Evolutionary conservation across 345 rosid genomes (phyloP).

Genomic region (Triadica sebifera): DNA sequence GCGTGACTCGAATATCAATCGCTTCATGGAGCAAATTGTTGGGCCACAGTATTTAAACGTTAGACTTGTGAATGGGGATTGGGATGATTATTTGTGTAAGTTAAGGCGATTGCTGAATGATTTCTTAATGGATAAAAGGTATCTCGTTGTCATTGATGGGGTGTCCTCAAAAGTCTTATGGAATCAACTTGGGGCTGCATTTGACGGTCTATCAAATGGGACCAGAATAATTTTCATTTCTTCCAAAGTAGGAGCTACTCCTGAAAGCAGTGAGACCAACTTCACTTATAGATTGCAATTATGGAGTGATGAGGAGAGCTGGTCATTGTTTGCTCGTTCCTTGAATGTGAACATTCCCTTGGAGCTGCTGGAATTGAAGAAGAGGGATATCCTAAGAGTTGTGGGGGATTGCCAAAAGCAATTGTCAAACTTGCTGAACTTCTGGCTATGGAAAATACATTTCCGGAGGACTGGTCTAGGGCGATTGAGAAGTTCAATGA

Average conservation of each 20-base stretch:
- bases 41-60: neutral
- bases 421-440: constrained; percentile 15
- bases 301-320: constrained; percentile 17
- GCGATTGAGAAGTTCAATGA: neutral
- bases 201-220: neutral
- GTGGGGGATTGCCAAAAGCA: constrained; percentile 11
- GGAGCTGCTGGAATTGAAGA: neutral
- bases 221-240: constrained; percentile 19
- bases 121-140: constrained; percentile 12
- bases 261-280: neutral
- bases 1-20: constrained; percentile 5
- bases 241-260: neutral
- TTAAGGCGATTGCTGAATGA: neutral
- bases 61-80: constrained; percentile 13
- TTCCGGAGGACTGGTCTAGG: neutral
- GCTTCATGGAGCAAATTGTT: neutral
- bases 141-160: constrained; percentile 25
- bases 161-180: neutral
- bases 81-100: constrained; percentile 16
- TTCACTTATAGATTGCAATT: constrained; percentile 9
- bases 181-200: neutral
- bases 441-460: constrained; percentile 11
- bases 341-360: constrained; percentile 8
- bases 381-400: constrained; percentile 3
- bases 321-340: constrained; percentile 12